Base-by-base conservation (phyloP, 371 early-diverging fungal species). In the Rhizopus stolonifer region DNA sequence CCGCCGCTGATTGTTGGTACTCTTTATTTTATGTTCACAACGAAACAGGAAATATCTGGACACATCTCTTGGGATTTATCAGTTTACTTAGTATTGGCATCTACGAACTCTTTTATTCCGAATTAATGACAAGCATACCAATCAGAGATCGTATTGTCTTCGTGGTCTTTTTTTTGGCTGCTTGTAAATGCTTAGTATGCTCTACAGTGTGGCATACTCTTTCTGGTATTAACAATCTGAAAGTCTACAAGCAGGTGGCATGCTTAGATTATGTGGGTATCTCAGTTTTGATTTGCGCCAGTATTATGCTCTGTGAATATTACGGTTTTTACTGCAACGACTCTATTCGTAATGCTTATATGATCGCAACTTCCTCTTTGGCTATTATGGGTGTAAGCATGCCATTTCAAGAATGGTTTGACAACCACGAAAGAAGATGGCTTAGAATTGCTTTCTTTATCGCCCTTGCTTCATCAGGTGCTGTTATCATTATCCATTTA, bases 201-300 rank as follows among this genome's bases (percentile, higher is more conserved):
- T 90, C 91, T 11, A 83, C 90, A 9, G 70, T 83, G 10, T 93
- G 86, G 79, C 93, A 93, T 46, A 78, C 79, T 0, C 56, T 74
- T 49, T 77, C 86, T 4, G 89, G 86, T 42, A 81, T 81, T 53
- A 90, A 88, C 58, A 87, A 92, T 54, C 87, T 89, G 50, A 64
- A 72, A 23, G 56, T 56, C 2, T 67, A 75, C 56, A 60, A 60
- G 45, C 56, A 67, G 45, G 46, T 86, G 60, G 84, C 85, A 54
- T 76, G 86, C 69, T 62, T 88, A 65, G 93, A 93, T 61, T 93
- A 91, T 70, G 84, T 89, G 23, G 93, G 93, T 38, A 93, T 93
- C 56, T 81, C 87, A 34, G 73, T 80, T 1, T 69, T 91, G 33
- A 89, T 89, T 51, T 79, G 85, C 46, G 84, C 82, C 19, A 84